Evolutionary conservation across 2,329 filamentous ascomycete genomes (phyloP).

Genomic region (Claviceps paspali): DNA sequence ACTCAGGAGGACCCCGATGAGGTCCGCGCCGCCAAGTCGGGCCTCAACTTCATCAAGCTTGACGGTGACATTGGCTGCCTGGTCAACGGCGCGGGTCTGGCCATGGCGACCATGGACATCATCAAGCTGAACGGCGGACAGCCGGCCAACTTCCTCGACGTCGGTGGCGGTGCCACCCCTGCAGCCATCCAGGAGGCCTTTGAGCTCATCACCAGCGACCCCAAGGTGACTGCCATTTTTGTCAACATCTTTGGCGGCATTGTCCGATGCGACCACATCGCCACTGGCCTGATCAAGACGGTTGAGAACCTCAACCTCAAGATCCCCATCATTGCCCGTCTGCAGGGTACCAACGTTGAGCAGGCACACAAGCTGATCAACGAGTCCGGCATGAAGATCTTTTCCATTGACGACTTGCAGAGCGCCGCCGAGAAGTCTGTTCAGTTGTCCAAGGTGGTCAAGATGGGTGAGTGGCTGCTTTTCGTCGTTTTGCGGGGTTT

Average conservation of each 20-base stretch:
- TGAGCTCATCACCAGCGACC: conserved; percentile 94
- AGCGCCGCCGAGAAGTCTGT: conserved; percentile 95
- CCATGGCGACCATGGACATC: conserved; percentile 99
- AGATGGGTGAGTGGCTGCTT: conserved; percentile 58
- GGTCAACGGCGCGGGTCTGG: conserved; percentile 96
- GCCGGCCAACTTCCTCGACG: conserved; percentile 97
- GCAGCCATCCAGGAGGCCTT: conserved; percentile 96
- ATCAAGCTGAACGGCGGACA: conserved; percentile 97
- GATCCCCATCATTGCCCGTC: conserved; percentile 89
- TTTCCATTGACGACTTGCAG: conserved; percentile 97
- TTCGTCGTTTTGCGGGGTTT: not conserved
- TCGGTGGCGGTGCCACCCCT: conserved; percentile 92
- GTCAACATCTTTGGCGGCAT: conserved; percentile 99
- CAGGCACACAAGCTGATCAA: conserved; percentile 84
- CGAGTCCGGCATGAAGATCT: conserved; percentile 98
- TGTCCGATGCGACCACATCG: conserved; percentile 93
- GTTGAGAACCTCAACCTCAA: conserved; percentile 90
- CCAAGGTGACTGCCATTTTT: conserved; percentile 97
- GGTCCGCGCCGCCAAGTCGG: conserved; percentile 86
- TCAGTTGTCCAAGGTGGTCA: conserved; percentile 97
- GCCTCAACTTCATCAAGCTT: conserved; percentile 99
- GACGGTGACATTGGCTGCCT: conserved; percentile 98
- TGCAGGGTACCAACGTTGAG: conserved; percentile 98
- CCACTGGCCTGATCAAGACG: conserved; percentile 87
- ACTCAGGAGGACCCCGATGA: conserved; percentile 95